phyloP scores from a whole-genome alignment of 192 early-diverging fungal genomes.

The Kickxella alabastrina region DNA sequence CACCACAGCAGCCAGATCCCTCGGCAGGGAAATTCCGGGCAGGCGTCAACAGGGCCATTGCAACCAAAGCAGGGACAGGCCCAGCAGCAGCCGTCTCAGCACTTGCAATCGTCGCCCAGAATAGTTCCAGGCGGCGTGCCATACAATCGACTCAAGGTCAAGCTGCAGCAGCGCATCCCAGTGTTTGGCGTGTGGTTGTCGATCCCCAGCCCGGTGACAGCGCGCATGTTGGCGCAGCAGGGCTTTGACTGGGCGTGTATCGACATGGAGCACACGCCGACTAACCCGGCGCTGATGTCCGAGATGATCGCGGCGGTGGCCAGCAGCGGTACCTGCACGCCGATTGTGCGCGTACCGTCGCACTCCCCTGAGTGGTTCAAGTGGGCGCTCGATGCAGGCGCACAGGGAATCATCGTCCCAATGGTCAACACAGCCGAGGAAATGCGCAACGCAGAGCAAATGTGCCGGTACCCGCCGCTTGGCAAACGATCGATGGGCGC shows the following conservation, averaged over 20 bases:
- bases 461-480: slow-evolving; percentile 40
- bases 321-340: slow-evolving; percentile 45
- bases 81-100: slow-evolving; percentile 5
- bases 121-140: slow-evolving; percentile 1
- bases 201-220: slow-evolving; percentile 46
- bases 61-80: slow-evolving; percentile 2
- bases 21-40: no score
- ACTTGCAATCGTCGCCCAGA: slow-evolving; percentile 21
- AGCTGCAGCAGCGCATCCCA: slow-evolving; percentile 34
- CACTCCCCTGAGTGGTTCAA: slow-evolving; percentile 49
- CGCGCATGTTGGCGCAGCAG: slow-evolving; percentile 41
- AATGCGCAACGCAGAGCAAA: slow-evolving; percentile 21
- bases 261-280: slow-evolving; percentile 51
- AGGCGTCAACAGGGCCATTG: no score
- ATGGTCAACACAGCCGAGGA: slow-evolving; percentile 47
- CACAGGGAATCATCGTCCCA: slow-evolving; percentile 46
- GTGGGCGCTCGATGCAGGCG: slow-evolving; percentile 52
- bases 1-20: not conserved
- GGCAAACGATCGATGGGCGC: slow-evolving; percentile 44
- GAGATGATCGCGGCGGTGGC: slow-evolving; percentile 52
- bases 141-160: slow-evolving; percentile 25
- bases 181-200: slow-evolving; percentile 49
- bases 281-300: slow-evolving; percentile 46
- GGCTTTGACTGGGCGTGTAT: slow-evolving; percentile 54
- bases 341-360: slow-evolving; percentile 50